A percentile compares a stretch with the other conserved stretches of the same genome.
Conservation (phyloP, 2,329 filamentous ascomycete genomes). For the Capronia epimyces region DNA sequence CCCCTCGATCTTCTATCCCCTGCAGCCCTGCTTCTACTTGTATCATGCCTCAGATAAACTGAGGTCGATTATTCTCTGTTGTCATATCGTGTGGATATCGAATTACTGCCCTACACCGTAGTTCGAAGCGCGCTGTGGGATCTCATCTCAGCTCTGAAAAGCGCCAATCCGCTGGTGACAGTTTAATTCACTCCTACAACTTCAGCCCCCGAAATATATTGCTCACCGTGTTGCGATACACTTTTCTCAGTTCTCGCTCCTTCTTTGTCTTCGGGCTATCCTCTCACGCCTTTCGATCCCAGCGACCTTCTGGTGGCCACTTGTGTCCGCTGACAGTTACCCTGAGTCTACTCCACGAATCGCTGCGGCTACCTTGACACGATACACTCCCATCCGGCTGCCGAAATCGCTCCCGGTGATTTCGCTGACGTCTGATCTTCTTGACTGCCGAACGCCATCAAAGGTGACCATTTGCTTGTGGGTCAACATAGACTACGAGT, state of each 20-base stretch:
- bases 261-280: neutral
- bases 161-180: neutral
- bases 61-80: neutral
- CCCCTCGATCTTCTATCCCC: neutral
- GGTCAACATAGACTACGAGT: neutral
- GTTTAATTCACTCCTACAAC: slow-evolving; percentile 10
- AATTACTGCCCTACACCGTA: neutral
- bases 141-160: slow-evolving; percentile 14
- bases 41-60: neutral
- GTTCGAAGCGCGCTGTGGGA: neutral
- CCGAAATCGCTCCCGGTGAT: slow-evolving; percentile 4
- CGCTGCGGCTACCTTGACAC: neutral
- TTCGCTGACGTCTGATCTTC: slow-evolving; percentile 6
- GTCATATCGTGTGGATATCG: neutral
- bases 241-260: slow-evolving; percentile 14
- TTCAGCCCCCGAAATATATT: slow-evolving; percentile 17
- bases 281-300: neutral
- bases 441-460: neutral
- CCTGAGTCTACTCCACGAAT: neutral
- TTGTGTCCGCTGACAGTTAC: neutral
- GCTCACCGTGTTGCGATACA: neutral
- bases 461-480: neutral
- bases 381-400: neutral
- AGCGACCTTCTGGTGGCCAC: neutral
- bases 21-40: neutral